Evolutionary conservation across 306 rosid genomes (phyloP).

Genomic region (Cyclanthera cordifolia): DNA sequence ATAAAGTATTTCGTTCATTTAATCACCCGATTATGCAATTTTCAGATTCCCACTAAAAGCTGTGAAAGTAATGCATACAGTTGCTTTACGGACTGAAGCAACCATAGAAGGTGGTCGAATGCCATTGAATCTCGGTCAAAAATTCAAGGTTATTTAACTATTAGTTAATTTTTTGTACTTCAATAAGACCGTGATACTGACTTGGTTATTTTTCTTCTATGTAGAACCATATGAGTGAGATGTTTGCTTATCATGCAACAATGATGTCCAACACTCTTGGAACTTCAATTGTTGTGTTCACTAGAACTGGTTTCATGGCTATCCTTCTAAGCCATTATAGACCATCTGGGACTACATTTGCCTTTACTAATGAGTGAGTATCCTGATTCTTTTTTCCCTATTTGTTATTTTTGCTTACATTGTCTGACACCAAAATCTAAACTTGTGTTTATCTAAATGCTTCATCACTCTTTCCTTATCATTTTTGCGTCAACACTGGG

Average conservation of each 20-base stretch:
- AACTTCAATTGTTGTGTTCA: conserved; percentile 85
- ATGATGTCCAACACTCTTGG: conserved; percentile 98
- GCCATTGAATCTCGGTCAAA: conserved; percentile 85
- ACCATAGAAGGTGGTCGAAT: conserved; percentile 56
- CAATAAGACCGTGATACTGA: not conserved
- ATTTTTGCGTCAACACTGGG: not conserved
- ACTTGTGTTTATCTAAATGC: not conserved
- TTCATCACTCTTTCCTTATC: not conserved
- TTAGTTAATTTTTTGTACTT: not conserved
- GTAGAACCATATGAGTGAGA: conserved; percentile 98
- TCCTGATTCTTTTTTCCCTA: not conserved
- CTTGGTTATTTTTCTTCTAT: conserved; percentile 10
- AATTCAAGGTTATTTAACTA: conserved; percentile 55
- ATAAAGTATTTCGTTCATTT: not conserved
- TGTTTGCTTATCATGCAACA: conserved; percentile 98
- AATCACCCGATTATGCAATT: not conserved
- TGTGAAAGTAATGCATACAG: conserved; percentile 96
- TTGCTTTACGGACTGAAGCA: conserved; percentile 87
- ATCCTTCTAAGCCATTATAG: conserved; percentile 79
- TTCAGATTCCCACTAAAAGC: conserved; percentile 84
- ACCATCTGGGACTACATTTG: conserved; percentile 82
- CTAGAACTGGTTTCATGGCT: conserved; percentile 90
- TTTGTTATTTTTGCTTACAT: not conserved
- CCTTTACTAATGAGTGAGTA: conserved; percentile 91
- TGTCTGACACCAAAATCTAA: not conserved